Percentiles rank a stretch among this genome's conserved stretches.
phyloP scores from a whole-genome alignment of 495 filamentous ascomycete genomes.

The Xylaria palmicola region DNA sequence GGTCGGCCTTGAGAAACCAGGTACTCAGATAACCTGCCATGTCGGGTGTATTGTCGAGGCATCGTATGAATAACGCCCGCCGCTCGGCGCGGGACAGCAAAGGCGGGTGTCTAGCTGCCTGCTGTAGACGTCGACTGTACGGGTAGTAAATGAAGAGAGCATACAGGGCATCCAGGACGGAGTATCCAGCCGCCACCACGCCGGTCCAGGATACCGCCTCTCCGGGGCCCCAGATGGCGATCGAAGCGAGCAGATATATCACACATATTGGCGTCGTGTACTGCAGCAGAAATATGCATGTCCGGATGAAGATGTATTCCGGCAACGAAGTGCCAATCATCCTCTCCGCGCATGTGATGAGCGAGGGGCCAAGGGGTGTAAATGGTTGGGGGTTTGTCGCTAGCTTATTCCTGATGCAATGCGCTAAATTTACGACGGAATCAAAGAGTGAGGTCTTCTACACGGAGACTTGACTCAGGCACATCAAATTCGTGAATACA shows the following conservation, averaged over 20 bases:
- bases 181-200: constrained; percentile 31
- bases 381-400: background rate
- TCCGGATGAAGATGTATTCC: constrained; percentile 46
- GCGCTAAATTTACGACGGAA: no score
- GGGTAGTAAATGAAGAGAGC: constrained; percentile 56
- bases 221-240: constrained; percentile 30
- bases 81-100: constrained; percentile 39
- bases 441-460: no score
- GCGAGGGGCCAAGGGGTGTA: background rate
- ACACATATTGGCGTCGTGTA: constrained; percentile 54
- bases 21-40: constrained; percentile 54
- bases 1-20: constrained; percentile 64
- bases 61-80: constrained; percentile 53
- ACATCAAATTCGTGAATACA: no score
- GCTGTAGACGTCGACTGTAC: constrained; percentile 48
- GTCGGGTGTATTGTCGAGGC: constrained; percentile 54
- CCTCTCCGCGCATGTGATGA: background rate
- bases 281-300: constrained; percentile 50
- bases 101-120: constrained; percentile 53
- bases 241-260: constrained; percentile 39
- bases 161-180: constrained; percentile 51
- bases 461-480: no score
- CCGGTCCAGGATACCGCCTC: constrained; percentile 27
- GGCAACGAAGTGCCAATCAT: constrained; percentile 38
- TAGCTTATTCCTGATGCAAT: no score